Evolutionary conservation across 306 rosid species (phyloP), one percentile per base, ranked within the genome.

Genomic region (Lathyrus oleraceus): DNA sequence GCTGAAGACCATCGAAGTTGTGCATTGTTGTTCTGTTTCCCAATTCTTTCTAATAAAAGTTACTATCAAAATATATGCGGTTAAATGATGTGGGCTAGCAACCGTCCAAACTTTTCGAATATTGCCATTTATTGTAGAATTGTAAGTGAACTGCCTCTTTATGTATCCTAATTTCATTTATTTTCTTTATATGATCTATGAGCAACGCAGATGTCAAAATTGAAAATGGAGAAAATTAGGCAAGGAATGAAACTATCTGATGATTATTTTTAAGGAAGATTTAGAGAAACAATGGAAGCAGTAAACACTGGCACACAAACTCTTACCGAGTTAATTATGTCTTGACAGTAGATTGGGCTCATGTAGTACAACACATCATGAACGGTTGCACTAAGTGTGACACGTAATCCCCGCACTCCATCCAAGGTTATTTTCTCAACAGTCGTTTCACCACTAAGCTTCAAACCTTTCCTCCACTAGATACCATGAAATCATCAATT

Each of bases 341-440:
- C 95, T 79, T 94, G 97, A 81, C 99, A 94, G 76, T 94, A 94
- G 71, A 94, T 94, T 75, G 97, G 97, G 90, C 99, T 94, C 99
- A 94, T 94, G 83, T 94, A 94, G 89, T 88, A 94, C 71, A 94
- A 59, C 60, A 94, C 96, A 77, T 94, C 99, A 82, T 91, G 99
- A 83, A 86, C 97, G 69, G 99, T 94, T 36, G 99, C 99, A 63
- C 97, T 86, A 72, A 94, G 82, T 61, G 69, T 94, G 75, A 89
- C 97, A 68, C 99, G 99, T 83, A 94, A 76, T 53, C 96, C 99
- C 68, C 91, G 88, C 44, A 94, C 96, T 84, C 99, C 99, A 75
- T 91, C 92, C 81, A 94, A 82, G 74, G 99, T 94, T 76, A 84
- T 81, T 77, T 89, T 89, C 30, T 94, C 99, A 17, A 94, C 99